Conservation (phyloP, 176 grass and related monocot species). For the Puya raimondii region DNA sequence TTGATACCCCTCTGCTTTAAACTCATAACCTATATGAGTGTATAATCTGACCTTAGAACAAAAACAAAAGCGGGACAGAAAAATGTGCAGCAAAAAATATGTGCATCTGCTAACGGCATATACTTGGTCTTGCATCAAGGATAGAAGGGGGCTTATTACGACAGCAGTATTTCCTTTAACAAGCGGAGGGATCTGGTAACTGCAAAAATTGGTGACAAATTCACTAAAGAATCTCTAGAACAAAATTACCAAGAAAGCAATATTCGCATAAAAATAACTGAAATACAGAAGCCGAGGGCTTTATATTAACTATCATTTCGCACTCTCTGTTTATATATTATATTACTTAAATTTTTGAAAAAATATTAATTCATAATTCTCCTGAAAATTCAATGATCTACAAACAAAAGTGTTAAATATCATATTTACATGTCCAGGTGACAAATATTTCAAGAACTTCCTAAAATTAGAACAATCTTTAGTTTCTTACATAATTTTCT, state of each 20-base stretch:
- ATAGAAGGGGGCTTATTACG: constrained; percentile 77
- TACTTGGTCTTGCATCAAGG: constrained; percentile 93
- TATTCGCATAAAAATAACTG: neutral
- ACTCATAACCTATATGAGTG: constrained; percentile 73
- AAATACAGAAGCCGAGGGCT: too few species aligned
- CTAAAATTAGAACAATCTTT: too few species aligned
- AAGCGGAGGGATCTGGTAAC: constrained; percentile 83
- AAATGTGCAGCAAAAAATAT: neutral
- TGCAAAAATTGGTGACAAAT: constrained; percentile 6
- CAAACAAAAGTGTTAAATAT: too few species aligned
- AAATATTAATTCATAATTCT: too few species aligned
- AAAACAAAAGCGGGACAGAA: neutral
- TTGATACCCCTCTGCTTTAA: constrained; percentile 71
- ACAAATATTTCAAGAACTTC: too few species aligned
- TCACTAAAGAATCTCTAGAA: neutral
- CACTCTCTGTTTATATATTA: too few species aligned
- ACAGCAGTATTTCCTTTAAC: constrained; percentile 66
- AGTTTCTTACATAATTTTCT: too few species aligned
- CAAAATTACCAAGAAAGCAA: neutral
- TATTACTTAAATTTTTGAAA: too few species aligned
- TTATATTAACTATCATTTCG: too few species aligned
- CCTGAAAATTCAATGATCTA: too few species aligned
- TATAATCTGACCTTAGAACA: constrained; percentile 7
- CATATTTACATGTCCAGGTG: too few species aligned
- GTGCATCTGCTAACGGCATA: constrained; percentile 8